These are phyloP conservation scores for Saccharum officinarum DNA, from an alignment of 176 grass and related monocot genomes.

Conservation along the genomic window DNA sequence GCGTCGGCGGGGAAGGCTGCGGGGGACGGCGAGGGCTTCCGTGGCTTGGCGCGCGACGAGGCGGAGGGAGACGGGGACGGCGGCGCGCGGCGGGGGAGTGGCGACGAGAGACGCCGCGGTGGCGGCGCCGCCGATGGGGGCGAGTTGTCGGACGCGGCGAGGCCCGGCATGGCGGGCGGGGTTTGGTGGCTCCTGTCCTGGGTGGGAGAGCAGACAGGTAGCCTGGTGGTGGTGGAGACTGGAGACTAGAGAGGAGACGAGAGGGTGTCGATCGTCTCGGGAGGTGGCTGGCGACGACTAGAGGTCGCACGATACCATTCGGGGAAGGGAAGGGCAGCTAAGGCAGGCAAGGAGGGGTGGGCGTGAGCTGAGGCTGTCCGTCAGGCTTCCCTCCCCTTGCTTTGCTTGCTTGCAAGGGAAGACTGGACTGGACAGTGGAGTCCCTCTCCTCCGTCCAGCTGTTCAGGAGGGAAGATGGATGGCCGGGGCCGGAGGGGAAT, in stretches of 20 bases:
- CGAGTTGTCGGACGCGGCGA: constrained; percentile 36
- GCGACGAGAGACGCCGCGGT: constrained; percentile 48
- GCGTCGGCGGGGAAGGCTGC: background rate
- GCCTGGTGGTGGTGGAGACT: background rate
- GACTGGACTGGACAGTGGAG: background rate
- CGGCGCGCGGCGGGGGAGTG: constrained; percentile 44
- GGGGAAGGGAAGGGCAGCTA: background rate
- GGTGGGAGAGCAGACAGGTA: background rate
- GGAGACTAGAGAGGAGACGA: background rate
- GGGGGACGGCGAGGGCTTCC: constrained; percentile 19
- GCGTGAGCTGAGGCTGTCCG: background rate
- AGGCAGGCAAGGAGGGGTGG: background rate
- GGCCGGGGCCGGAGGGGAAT: too few relatives aligned
- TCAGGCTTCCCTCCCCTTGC: background rate
- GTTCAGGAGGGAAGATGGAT: too few relatives aligned
- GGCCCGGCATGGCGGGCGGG: constrained; percentile 39
- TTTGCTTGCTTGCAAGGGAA: constrained; percentile 19
- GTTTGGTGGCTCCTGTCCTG: background rate
- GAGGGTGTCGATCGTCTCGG: too few relatives aligned
- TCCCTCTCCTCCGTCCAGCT: background rate
- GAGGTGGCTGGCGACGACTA: constrained; percentile 1
- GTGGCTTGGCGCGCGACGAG: constrained; percentile 43
- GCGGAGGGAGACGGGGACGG: constrained; percentile 55
- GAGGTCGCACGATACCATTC: background rate
- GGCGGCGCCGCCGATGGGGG: constrained; percentile 40